A percentile compares a stretch with the other conserved stretches of the same genome.
These are phyloP conservation scores for Nannochloris sp. DNA, from an alignment of 139 green algal genomes.

Conservation along the genomic window DNA sequence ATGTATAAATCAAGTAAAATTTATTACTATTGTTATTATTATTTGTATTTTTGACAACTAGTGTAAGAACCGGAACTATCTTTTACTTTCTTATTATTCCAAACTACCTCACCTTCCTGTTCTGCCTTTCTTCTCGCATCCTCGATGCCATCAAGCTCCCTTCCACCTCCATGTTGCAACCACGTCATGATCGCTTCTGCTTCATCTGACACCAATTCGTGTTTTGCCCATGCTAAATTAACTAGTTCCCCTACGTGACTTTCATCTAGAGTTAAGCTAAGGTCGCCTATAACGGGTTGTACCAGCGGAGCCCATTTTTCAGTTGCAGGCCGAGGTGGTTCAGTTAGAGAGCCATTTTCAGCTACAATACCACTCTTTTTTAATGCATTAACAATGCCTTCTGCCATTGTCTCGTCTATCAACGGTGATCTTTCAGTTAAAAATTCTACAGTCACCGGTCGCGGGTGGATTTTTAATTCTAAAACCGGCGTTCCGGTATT, in stretches of 20 bases:
- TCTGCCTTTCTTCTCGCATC: not conserved
- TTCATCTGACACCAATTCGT: not conserved
- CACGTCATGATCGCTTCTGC: not conserved
- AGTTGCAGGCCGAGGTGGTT: not conserved
- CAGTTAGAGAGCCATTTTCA: not conserved
- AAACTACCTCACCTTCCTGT: not conserved
- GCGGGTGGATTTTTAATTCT: conserved; percentile 18
- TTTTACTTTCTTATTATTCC: not conserved
- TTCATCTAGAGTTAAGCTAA: not conserved
- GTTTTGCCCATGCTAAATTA: not conserved
- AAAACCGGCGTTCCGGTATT: not conserved
- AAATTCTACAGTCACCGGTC: conserved; percentile 20
- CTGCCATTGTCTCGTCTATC: conserved; percentile 5
- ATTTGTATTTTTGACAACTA: too few species aligned
- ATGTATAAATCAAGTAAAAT: too few species aligned
- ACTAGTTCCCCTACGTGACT: not conserved
- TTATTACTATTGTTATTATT: too few species aligned
- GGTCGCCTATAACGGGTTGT: not conserved
- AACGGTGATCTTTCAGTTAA: conserved; percentile 12
- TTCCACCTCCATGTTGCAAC: not conserved
- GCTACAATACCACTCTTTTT: not conserved
- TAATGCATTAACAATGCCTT: conserved; percentile 11
- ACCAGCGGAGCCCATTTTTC: not conserved
- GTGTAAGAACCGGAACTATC: not conserved
- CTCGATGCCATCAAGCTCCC: not conserved